These are phyloP conservation scores for Castanea sativa DNA, from an alignment of 306 rosid genomes.

Conservation along the genomic window DNA sequence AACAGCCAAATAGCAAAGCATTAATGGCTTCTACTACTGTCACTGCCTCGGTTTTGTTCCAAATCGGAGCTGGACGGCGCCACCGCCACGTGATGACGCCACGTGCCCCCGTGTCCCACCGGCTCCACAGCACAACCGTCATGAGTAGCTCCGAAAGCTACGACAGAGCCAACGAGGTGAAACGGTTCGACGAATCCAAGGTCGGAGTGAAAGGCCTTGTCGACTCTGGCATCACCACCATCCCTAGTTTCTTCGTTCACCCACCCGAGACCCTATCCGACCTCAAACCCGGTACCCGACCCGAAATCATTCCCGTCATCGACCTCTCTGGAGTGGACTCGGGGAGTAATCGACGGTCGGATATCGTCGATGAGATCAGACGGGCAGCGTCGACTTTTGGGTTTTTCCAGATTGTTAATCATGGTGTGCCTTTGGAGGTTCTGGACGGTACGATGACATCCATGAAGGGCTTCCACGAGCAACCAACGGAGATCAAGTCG, in stretches of 20 bases:
- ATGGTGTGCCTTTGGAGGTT: slow-evolving; percentile 33
- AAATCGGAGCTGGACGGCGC: not conserved
- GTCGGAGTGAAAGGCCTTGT: slow-evolving; percentile 69
- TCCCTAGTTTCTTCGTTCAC: slow-evolving; percentile 55
- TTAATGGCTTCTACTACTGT: not conserved
- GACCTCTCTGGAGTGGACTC: slow-evolving; percentile 37
- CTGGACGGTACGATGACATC: slow-evolving; percentile 31
- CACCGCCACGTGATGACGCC: not conserved
- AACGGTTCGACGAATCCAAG: slow-evolving; percentile 53
- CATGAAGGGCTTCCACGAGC: slow-evolving; percentile 52
- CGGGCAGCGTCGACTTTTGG: slow-evolving; percentile 51
- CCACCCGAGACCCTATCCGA: slow-evolving; percentile 47
- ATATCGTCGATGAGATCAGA: slow-evolving; percentile 30
- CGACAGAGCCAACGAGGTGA: slow-evolving; percentile 50
- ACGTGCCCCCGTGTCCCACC: not conserved
- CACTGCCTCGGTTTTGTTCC: not conserved
- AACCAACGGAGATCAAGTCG: slow-evolving; percentile 40
- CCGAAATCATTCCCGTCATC: slow-evolving; percentile 36
- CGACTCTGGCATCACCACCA: slow-evolving; percentile 50
- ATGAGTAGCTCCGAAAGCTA: slow-evolving; percentile 2
- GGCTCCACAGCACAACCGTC: not conserved
- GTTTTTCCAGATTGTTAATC: slow-evolving; percentile 60
- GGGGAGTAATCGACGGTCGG: slow-evolving; percentile 10
- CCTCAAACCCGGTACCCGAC: not conserved
- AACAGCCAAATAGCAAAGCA: not conserved